Conservation (phyloP, 108 stramenopile species). For the Nannochloropsis oceanica region DNA sequence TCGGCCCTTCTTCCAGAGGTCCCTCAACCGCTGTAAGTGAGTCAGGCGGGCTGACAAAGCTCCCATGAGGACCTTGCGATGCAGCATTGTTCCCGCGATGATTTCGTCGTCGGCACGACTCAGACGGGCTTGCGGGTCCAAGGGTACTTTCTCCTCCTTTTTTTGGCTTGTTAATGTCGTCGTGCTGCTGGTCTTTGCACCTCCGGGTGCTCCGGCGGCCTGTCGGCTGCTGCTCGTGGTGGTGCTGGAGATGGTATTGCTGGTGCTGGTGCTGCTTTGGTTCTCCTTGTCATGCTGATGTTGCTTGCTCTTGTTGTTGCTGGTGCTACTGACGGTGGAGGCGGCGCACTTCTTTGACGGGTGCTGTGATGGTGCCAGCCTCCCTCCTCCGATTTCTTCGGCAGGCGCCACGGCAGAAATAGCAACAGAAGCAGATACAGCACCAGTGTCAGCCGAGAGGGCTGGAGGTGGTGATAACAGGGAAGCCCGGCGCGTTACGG, state of each 20-base stretch:
- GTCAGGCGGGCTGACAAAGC: background rate
- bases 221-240: too few relatives aligned
- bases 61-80: background rate
- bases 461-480: background rate
- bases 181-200: too few relatives aligned
- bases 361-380: background rate
- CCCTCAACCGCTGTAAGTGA: background rate
- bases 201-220: too few relatives aligned
- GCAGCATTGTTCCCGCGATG: background rate
- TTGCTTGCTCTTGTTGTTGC: background rate
- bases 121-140: background rate
- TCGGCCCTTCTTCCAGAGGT: background rate
- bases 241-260: too few relatives aligned
- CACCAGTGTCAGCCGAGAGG: background rate
- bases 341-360: background rate
- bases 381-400: too few relatives aligned
- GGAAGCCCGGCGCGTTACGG: background rate
- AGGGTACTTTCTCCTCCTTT: background rate
- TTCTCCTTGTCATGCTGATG: background rate
- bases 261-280: too few relatives aligned
- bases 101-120: background rate
- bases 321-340: background rate
- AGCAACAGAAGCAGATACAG: too few relatives aligned
- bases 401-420: too few relatives aligned
- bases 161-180: too few relatives aligned